Base-by-base conservation (phyloP, 2,329 filamentous ascomycete species). In the Drechslerella coelobrocha region DNA sequence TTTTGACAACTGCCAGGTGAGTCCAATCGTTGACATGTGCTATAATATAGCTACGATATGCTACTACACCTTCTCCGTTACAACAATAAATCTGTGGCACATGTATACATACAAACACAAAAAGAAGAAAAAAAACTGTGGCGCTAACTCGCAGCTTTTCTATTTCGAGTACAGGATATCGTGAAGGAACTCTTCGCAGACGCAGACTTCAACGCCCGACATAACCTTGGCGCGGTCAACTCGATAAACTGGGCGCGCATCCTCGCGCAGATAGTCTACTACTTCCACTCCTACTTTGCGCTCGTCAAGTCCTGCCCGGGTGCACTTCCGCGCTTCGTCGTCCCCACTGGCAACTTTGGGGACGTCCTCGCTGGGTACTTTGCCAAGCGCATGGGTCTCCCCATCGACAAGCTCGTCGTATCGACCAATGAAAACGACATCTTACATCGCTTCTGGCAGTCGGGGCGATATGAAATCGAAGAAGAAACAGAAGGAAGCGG, bases 361-460 rank as follows among this genome's bases (percentile, higher is more conserved):
- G 91, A 97, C 78, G 92, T 99, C 74, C 83, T 97, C 2, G 90
- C 91, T 0, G 93, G 93, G 54, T 97, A 93, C 81, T 97, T 97
- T 77, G 92, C 93, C 19, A 88, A 89, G 75, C 84, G 87, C 75
- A 96, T 96, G 91, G 92, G 92, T 61, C 84, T 97, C 2, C 92
- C 92, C 2, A 83, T 88, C 2, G 89, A 94, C 73, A 96, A 93
- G 81, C 86, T 99, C 29, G 87, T 96, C 75, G 89, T 97, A 62
- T 91, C 93, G 0, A 97, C 93, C 55, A 97, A 97, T 79, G 92
- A 95, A 81, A 99, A 99, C 81, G 94, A 97, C 77, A 97, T 97
- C 72, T 85, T 99, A 9, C 86, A 97, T 80, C 87, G 94, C 31
- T 99, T 99, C 84, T 97, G 91, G 90, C 89, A 89, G 81, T 90